phyloP scores from a whole-genome alignment of 352 stramenopile genomes.

The Nothophytophthora sp. region DNA sequence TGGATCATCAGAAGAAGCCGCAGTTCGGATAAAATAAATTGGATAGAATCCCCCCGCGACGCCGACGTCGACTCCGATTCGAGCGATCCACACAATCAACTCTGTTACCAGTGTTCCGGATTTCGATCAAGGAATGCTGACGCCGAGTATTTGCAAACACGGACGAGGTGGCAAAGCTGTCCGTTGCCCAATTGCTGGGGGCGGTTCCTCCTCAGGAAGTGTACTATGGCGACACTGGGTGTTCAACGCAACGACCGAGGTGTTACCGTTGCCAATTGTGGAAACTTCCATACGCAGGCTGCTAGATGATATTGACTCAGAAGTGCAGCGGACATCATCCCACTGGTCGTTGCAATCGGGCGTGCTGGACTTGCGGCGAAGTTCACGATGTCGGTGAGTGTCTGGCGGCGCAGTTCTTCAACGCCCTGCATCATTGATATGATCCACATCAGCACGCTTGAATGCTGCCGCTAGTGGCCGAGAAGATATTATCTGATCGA shows the following conservation, averaged over 20 bases:
- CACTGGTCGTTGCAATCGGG: conserved; percentile 1
- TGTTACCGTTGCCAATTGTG: not conserved
- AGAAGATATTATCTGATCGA: conserved; percentile 4
- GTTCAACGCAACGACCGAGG: not conserved
- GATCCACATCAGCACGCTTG: conserved; percentile 1
- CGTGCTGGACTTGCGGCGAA: not conserved
- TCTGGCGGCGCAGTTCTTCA: conserved; percentile 2
- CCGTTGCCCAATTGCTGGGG: not conserved
- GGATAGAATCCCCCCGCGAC: not conserved
- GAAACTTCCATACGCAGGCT: not conserved
- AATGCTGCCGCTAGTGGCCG: not conserved
- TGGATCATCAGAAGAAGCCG: conserved; percentile 6
- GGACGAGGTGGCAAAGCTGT: not conserved
- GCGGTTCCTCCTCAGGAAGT: no score
- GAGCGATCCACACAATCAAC: not conserved
- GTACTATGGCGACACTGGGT: not conserved
- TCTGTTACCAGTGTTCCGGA: not conserved
- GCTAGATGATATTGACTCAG: conserved; percentile 1
- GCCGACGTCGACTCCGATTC: not conserved
- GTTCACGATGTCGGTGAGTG: not conserved
- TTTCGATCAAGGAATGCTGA: not conserved
- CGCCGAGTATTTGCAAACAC: not conserved
- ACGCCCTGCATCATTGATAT: conserved; percentile 1
- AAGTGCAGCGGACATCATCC: conserved; percentile 4
- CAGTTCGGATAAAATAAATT: not conserved